Percentiles rank a stretch among this genome's conserved stretches.
These are phyloP conservation scores for Calonectria montana DNA, from an alignment of 2,329 filamentous ascomycete genomes.

Conservation along the genomic window DNA sequence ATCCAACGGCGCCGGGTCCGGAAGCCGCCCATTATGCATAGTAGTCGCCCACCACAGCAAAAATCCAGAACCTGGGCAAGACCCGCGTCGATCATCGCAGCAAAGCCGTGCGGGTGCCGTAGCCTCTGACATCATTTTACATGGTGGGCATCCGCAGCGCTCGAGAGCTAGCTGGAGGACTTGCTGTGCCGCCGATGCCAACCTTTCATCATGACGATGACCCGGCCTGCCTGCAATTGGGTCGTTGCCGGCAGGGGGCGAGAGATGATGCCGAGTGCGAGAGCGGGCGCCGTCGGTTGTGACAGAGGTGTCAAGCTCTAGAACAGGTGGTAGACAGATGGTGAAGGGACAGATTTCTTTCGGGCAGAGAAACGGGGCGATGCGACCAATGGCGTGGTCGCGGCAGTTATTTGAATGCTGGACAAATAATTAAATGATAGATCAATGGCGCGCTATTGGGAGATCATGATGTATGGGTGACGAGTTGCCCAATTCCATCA, in stretches of 20 bases:
- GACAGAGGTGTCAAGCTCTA: not conserved
- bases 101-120: not conserved
- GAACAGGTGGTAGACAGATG: not conserved
- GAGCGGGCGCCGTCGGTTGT: not conserved
- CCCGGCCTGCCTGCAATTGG: not conserved
- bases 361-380: not conserved
- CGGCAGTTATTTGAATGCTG: not conserved
- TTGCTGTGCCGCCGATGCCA: not conserved
- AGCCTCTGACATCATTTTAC: slow-evolving; percentile 32
- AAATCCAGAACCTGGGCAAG: not conserved
- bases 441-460: not conserved
- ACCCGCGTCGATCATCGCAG: slow-evolving; percentile 4
- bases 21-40: slow-evolving; percentile 3
- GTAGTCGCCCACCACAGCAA: not conserved
- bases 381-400: not conserved
- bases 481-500: not conserved
- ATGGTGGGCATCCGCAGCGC: not conserved
- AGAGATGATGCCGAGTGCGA: not conserved
- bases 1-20: slow-evolving; percentile 3
- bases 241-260: not conserved
- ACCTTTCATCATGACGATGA: not conserved
- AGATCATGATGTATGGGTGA: slow-evolving; percentile 5
- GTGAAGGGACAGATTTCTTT: not conserved
- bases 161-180: not conserved
- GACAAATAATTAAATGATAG: not conserved